phyloP scores from a whole-genome alignment of 192 early-diverging fungal species.

The Polychytrium aggregatum region DNA sequence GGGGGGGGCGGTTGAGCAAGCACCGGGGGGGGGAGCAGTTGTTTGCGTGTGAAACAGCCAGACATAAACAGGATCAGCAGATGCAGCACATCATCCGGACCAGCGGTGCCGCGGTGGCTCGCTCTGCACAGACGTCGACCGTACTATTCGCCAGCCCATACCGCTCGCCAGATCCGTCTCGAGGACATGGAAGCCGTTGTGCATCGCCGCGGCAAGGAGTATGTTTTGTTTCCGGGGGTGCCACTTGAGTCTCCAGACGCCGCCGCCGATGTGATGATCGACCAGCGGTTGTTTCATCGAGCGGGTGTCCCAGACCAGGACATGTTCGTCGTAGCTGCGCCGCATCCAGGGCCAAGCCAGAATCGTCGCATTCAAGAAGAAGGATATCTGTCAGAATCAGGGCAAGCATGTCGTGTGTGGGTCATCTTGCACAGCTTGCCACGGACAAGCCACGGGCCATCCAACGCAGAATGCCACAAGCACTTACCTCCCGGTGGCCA shows the following conservation, averaged over 20 bases:
- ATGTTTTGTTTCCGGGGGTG: constrained; percentile 55
- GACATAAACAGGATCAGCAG: neutral
- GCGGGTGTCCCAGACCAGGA: constrained; percentile 86
- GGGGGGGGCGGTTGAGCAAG: constrained; percentile 4
- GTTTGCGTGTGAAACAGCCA: neutral
- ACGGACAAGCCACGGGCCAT: neutral
- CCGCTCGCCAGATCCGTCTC: constrained; percentile 38
- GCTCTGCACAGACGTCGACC: too few species aligned
- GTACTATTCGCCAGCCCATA: too few species aligned
- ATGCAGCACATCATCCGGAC: neutral
- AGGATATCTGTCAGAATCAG: neutral
- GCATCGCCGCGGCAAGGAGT: constrained; percentile 81
- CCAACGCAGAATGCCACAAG: neutral
- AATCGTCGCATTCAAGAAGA: neutral
- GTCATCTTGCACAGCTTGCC: neutral
- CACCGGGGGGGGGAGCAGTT: neutral
- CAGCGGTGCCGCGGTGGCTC: neutral
- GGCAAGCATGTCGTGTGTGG: neutral
- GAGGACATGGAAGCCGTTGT: constrained; percentile 78
- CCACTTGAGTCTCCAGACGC: constrained; percentile 94
- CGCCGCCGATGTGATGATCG: constrained; percentile 65
- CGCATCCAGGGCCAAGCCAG: neutral
- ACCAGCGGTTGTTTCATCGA: constrained; percentile 62
- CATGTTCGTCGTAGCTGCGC: constrained; percentile 77
- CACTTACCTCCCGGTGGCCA: constrained; percentile 73